These are phyloP conservation scores for Rhodosporidiobolus odoratus DNA, from an alignment of 768 basidiomycete species.

Conservation along the genomic window DNA sequence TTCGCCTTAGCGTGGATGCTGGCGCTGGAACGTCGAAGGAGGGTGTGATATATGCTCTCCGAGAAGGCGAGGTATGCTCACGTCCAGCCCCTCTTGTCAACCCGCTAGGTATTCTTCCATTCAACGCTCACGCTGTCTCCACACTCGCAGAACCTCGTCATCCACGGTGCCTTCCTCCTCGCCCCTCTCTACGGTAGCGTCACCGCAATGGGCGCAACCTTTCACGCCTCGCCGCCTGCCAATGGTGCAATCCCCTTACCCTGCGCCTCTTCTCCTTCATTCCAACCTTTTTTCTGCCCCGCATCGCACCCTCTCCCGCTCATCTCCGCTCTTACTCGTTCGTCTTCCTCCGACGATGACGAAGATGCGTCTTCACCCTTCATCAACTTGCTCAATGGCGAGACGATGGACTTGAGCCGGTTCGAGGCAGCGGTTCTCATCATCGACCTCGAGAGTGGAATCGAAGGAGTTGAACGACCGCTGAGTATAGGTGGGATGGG, in stretches of 20 bases:
- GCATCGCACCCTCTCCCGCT: conserved; percentile 69
- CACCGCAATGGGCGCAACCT: conserved; percentile 55
- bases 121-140: background rate
- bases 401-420: background rate
- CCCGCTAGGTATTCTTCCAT: background rate
- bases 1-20: conserved; percentile 53
- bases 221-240: conserved; percentile 23
- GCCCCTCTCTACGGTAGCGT: conserved; percentile 62
- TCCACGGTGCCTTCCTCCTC: conserved; percentile 65
- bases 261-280: background rate
- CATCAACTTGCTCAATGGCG: conserved; percentile 10
- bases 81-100: background rate
- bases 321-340: conserved; percentile 45
- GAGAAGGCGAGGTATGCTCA: conserved; percentile 22
- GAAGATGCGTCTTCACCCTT: background rate
- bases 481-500: conserved; percentile 21
- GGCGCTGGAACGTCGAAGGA: conserved; percentile 40
- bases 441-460: background rate
- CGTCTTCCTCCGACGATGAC: background rate
- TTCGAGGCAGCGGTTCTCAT: conserved; percentile 34
- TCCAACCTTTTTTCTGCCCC: conserved; percentile 57
- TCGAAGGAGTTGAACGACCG: conserved; percentile 32
- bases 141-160: conserved; percentile 54
- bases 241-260: background rate
- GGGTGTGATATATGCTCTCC: conserved; percentile 37